Evolutionary conservation across 1,139 yeast genomes (phyloP), one percentile per base, ranked within the genome.

Genomic region (Taiozyma onychis): DNA sequence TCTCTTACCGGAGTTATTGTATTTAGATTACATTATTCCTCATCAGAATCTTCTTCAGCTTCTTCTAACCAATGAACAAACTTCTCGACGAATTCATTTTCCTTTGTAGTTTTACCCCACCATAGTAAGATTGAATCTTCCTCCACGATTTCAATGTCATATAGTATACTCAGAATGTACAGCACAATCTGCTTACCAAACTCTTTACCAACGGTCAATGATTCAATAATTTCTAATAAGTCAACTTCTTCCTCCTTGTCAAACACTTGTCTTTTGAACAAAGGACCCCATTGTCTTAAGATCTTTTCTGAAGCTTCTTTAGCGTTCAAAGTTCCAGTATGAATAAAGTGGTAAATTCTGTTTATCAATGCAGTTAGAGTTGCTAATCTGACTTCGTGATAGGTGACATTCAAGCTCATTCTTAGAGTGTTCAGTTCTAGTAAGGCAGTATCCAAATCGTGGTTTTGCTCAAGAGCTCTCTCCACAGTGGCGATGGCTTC

Each of bases 351-450:
- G 50, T 79, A 75, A 22, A 88, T 79, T 62, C 95, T 78, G 46
- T 74, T 73, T 45, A 89, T 63, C 61, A 93, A 74, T 0, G 97
- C 95, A 45, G 77, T 75, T 39, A 83, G 74, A 0, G 97, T 89
- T 7, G 96, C 96, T 39, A 73, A 69, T 65, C 98, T 80, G 14
- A 93, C 97, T 64, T 91, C 97, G 62, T 88, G 95, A 67, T 93
- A 93, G 0, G 95, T 79, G 14, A 90, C 98, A 66, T 93, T 90
- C 93, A 91, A 86, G 58, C 97, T 88, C 99, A 95, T 93, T 70
- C 98, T 80, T 63, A 95, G 76, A 0, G 99, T 93, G 65, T 91
- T 91, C 62, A 93, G 78, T 69, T 93, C 99, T 57, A 95, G 73
- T 58, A 89, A 73, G 0, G 99, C 97, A 13, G 96, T 91, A 64